Percentiles rank a stretch among this genome's conserved stretches.
Conservation (phyloP, 352 stramenopile species). For the Plasmopara viticola region DNA sequence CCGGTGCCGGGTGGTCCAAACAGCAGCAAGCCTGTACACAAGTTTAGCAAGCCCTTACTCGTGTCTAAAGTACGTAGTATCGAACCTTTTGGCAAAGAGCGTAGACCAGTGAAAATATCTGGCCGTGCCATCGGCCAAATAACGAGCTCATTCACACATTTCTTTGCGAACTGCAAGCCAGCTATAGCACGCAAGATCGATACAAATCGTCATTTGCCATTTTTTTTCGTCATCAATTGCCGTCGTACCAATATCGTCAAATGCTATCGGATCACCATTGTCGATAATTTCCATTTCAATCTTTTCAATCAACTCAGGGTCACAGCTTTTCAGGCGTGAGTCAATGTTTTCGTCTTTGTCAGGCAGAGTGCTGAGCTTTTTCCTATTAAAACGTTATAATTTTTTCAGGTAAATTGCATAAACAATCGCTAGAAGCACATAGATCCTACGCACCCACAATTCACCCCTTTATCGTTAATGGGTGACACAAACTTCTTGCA, state of each 20-base stretch:
- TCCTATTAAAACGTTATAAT: slow-evolving; percentile 8
- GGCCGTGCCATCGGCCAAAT: slow-evolving; percentile 97
- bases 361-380: slow-evolving; percentile 10
- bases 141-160: slow-evolving; percentile 97
- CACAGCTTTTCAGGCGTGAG: slow-evolving; percentile 89
- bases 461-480: slow-evolving; percentile 23
- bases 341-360: slow-evolving; percentile 85
- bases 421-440: neutral
- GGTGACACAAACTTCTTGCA: slow-evolving; percentile 76
- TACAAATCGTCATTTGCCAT: neutral
- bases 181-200: slow-evolving; percentile 38
- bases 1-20: slow-evolving; percentile 94
- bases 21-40: slow-evolving; percentile 82
- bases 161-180: slow-evolving; percentile 95
- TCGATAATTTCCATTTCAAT: slow-evolving; percentile 98
- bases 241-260: slow-evolving; percentile 93
- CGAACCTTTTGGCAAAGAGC: slow-evolving; percentile 86
- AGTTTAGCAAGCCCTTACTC: neutral
- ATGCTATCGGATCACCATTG: slow-evolving; percentile 88
- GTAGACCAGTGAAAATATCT: slow-evolving; percentile 96
- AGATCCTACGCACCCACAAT: slow-evolving; percentile 7
- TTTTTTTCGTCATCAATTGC: neutral
- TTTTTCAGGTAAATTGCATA: too few relatives aligned
- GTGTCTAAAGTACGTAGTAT: neutral
- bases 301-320: slow-evolving; percentile 93